Conservation (phyloP, 1,139 yeast genomes). For the Saccharomycopsis crataegensis region DNA sequence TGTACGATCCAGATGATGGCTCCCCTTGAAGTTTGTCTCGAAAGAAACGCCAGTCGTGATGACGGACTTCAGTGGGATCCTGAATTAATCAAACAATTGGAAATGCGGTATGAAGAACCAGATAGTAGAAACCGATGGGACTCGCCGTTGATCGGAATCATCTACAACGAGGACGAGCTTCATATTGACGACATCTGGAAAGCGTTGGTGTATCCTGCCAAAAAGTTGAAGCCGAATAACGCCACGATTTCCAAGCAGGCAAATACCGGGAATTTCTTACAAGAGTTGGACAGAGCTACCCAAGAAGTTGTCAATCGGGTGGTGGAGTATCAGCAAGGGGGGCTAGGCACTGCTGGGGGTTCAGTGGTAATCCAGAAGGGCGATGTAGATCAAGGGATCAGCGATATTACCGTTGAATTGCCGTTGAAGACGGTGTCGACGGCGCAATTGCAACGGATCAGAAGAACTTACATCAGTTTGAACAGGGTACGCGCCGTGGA, state of each 20-base stretch:
- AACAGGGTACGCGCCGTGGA: constrained; percentile 75
- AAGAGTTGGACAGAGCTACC: constrained; percentile 70
- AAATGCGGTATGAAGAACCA: constrained; percentile 85
- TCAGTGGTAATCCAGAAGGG: constrained; percentile 32
- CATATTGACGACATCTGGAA: constrained; percentile 72
- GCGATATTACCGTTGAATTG: constrained; percentile 42
- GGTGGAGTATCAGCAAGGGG: constrained; percentile 52
- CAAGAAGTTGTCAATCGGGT: constrained; percentile 52
- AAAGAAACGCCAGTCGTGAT: constrained; percentile 35
- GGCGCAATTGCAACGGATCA: constrained; percentile 74
- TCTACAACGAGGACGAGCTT: constrained; percentile 48
- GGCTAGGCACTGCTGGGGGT: constrained; percentile 38
- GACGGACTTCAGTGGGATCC: constrained; percentile 52
- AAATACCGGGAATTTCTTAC: constrained; percentile 64
- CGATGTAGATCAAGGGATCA: constrained; percentile 32
- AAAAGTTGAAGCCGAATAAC: constrained; percentile 57
- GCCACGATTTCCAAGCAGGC: constrained; percentile 73
- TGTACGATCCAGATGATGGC: constrained; percentile 77
- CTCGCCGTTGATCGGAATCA: constrained; percentile 73
- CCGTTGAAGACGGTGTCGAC: constrained; percentile 60
- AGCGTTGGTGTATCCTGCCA: constrained; percentile 46
- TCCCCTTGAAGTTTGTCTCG: constrained; percentile 51
- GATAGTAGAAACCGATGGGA: constrained; percentile 87
- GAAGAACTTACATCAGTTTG: constrained; percentile 73
- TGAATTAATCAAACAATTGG: constrained; percentile 57